These are phyloP conservation scores for Iris pallida DNA, from an alignment of 116 monocot genomes.

Conservation along the genomic window DNA sequence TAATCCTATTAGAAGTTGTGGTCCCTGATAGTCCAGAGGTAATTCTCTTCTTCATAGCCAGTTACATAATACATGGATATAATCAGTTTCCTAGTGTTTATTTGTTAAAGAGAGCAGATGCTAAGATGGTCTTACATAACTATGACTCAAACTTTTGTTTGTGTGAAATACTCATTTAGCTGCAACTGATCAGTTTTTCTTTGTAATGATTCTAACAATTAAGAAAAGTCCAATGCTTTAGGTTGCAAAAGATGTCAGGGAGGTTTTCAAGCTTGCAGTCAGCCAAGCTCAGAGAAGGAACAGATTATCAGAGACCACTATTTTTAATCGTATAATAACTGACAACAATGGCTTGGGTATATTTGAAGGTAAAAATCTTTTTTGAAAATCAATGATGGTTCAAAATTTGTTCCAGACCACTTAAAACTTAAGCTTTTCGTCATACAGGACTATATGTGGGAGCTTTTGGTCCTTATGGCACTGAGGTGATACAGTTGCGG, in stretches of 20 bases:
- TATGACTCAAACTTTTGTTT: too few relatives aligned
- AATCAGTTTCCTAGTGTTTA: too few relatives aligned
- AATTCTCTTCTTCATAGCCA: too few relatives aligned
- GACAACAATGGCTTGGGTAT: slow-evolving; percentile 53
- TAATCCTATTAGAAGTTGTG: too few relatives aligned
- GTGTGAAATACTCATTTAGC: too few relatives aligned
- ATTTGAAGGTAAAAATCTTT: slow-evolving; percentile 59
- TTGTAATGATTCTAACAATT: too few relatives aligned
- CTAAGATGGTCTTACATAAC: too few relatives aligned
- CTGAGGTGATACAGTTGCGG: slow-evolving; percentile 75
- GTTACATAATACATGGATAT: too few relatives aligned
- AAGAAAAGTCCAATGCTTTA: background rate
- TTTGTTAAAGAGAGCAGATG: too few relatives aligned
- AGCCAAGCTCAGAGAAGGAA: slow-evolving; percentile 67
- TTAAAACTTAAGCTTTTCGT: background rate
- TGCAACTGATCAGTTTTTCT: too few relatives aligned
- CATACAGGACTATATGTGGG: slow-evolving; percentile 80
- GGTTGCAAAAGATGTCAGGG: slow-evolving; percentile 68
- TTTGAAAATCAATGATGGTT: background rate
- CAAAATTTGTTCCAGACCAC: background rate
- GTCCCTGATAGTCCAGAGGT: too few relatives aligned
- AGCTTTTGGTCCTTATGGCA: slow-evolving; percentile 84
- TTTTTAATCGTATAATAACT: slow-evolving; percentile 60
- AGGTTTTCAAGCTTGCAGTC: slow-evolving; percentile 68
- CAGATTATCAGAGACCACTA: slow-evolving; percentile 45